These are phyloP conservation scores for Hypomontagnella monticulosa DNA, from an alignment of 495 filamentous ascomycete genomes.

Conservation along the genomic window DNA sequence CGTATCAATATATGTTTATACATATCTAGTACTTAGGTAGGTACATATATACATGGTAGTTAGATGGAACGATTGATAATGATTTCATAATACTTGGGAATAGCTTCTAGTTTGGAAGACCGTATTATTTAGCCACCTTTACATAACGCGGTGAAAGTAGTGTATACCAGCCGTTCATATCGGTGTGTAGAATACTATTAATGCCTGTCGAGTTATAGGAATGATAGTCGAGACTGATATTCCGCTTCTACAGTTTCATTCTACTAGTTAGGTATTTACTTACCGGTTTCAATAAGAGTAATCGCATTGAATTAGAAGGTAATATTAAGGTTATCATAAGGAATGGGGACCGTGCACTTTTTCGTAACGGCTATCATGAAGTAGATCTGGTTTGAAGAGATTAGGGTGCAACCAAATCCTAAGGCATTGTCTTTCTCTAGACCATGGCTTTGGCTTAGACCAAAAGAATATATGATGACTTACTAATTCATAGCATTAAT, in stretches of 20 bases:
- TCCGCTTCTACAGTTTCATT: too few relatives aligned
- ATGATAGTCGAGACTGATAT: slow-evolving; percentile 1
- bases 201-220: background rate
- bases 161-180: too few relatives aligned
- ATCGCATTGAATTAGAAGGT: slow-evolving; percentile 23
- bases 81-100: too few relatives aligned
- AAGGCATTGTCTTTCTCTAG: too few relatives aligned
- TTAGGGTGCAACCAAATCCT: background rate
- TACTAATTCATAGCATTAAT: background rate
- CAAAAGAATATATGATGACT: background rate
- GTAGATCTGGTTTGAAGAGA: slow-evolving; percentile 22
- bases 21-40: too few relatives aligned
- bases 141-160: too few relatives aligned
- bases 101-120: background rate
- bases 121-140: background rate
- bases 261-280: too few relatives aligned
- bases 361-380: slow-evolving; percentile 26
- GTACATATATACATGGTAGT: too few relatives aligned
- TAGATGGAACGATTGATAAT: too few relatives aligned
- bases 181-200: too few relatives aligned
- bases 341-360: slow-evolving; percentile 24
- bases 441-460: too few relatives aligned
- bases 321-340: slow-evolving; percentile 27
- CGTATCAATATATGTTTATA: too few relatives aligned
- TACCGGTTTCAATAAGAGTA: slow-evolving; percentile 1